phyloP scores from a whole-genome alignment of 768 basidiomycete genomes.

The Amanita rimosa region DNA sequence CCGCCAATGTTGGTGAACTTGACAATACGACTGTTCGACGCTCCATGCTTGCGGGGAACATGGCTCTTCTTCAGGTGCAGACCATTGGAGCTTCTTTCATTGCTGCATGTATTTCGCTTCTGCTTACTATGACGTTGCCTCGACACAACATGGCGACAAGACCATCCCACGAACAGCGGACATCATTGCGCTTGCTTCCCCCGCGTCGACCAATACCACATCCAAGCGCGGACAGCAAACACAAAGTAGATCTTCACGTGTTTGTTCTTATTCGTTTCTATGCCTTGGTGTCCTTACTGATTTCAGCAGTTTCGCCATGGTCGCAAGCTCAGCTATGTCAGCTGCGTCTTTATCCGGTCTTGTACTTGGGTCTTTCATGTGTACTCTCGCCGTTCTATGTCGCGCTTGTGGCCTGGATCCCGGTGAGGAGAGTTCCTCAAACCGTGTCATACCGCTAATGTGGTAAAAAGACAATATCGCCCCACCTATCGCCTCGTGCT shows the following conservation, averaged over 20 bases:
- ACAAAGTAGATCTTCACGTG: constrained; percentile 26
- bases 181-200: not conserved
- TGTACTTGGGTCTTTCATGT: constrained; percentile 90
- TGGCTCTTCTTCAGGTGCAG: constrained; percentile 86
- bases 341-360: constrained; percentile 70
- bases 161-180: not conserved
- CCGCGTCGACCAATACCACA: constrained; percentile 3
- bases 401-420: constrained; percentile 72
- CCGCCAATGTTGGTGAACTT: constrained; percentile 88
- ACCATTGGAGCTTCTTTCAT: constrained; percentile 83
- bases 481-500: constrained; percentile 83
- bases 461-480: constrained; percentile 78
- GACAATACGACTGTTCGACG: constrained; percentile 57
- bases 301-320: constrained; percentile 54
- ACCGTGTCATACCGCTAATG: not conserved
- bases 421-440: constrained; percentile 30
- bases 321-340: constrained; percentile 69
- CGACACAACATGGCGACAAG: constrained; percentile 11
- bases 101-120: constrained; percentile 67
- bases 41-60: constrained; percentile 66
- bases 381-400: constrained; percentile 67
- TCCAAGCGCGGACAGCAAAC: constrained; percentile 11
- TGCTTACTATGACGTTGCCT: constrained; percentile 57
- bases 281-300: not conserved
- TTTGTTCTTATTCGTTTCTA: constrained; percentile 12